These are phyloP conservation scores for Arbutus unedo DNA, from an alignment of 148 eudicot species.

Conservation along the genomic window DNA sequence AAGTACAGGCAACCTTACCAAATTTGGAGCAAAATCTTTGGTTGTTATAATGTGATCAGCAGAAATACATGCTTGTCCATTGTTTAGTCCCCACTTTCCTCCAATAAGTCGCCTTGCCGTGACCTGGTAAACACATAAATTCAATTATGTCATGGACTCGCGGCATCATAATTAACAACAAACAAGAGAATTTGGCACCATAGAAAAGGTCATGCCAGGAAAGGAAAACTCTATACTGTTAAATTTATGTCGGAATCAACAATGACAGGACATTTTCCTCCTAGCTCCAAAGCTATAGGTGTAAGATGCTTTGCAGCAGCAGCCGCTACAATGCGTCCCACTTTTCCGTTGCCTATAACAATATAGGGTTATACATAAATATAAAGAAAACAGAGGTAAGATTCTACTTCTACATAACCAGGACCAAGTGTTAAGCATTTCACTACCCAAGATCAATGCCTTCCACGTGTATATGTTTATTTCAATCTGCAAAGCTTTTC, in stretches of 20 bases:
- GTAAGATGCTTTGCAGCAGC: conserved; percentile 75
- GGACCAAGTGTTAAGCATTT: conserved; percentile 1
- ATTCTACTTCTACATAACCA: neutral
- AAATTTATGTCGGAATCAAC: conserved; percentile 49
- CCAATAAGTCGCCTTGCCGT: conserved; percentile 45
- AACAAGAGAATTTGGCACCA: neutral
- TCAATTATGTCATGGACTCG: neutral
- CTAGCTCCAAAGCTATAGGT: conserved; percentile 71
- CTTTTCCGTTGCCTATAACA: conserved; percentile 49
- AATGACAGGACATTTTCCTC: conserved; percentile 65
- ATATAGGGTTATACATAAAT: neutral
- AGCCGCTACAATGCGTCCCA: conserved; percentile 56
- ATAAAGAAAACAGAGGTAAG: neutral
- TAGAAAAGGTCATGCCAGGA: neutral
- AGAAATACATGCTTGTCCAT: conserved; percentile 66
- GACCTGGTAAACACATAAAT: conserved; percentile 29
- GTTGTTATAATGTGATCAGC: conserved; percentile 61
- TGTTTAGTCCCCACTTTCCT: conserved; percentile 72
- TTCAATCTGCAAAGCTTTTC: neutral
- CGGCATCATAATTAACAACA: neutral
- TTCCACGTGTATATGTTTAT: neutral
- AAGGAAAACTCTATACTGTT: conserved; percentile 29
- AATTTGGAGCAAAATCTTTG: conserved; percentile 52
- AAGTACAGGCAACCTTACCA: conserved; percentile 34
- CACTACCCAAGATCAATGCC: neutral